These are phyloP conservation scores for Teunomyces funiuensis DNA, from an alignment of 805 yeast genomes.

Conservation along the genomic window DNA sequence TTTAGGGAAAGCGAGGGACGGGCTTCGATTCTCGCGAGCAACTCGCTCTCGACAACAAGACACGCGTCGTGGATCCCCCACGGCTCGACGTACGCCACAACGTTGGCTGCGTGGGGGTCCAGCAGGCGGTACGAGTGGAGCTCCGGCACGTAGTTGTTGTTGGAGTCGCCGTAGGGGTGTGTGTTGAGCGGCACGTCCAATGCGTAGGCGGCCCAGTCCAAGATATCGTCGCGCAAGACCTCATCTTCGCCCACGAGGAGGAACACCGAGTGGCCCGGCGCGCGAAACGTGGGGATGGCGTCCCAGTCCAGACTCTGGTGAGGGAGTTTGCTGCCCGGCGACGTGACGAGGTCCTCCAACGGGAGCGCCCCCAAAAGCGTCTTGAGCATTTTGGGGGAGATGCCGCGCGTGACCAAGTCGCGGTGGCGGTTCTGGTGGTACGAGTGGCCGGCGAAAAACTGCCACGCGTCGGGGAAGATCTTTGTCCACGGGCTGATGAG, in stretches of 20 bases:
- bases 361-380: constrained; percentile 13
- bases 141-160: constrained; percentile 16
- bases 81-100: constrained; percentile 28
- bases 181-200: constrained; percentile 25
- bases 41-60: constrained; percentile 27
- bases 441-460: constrained; percentile 32
- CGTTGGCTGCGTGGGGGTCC: constrained; percentile 18
- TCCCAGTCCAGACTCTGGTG: constrained; percentile 30
- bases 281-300: constrained; percentile 29
- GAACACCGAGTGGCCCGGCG: constrained; percentile 26
- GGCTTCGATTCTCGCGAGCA: constrained; percentile 16
- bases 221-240: constrained; percentile 39
- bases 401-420: constrained; percentile 11
- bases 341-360: constrained; percentile 14
- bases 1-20: constrained; percentile 3
- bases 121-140: constrained; percentile 22
- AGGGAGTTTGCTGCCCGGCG: constrained; percentile 28
- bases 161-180: constrained; percentile 26
- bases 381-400: not conserved
- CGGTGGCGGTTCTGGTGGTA: constrained; percentile 27
- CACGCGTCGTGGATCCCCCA: constrained; percentile 38
- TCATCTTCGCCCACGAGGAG: constrained; percentile 43
- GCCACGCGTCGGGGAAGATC: constrained; percentile 20
- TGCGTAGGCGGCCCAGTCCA: constrained; percentile 35
- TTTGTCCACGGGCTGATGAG: constrained; percentile 42